Evolutionary conservation across 768 basidiomycete species (phyloP).

Genomic region (Suillus sp.): DNA sequence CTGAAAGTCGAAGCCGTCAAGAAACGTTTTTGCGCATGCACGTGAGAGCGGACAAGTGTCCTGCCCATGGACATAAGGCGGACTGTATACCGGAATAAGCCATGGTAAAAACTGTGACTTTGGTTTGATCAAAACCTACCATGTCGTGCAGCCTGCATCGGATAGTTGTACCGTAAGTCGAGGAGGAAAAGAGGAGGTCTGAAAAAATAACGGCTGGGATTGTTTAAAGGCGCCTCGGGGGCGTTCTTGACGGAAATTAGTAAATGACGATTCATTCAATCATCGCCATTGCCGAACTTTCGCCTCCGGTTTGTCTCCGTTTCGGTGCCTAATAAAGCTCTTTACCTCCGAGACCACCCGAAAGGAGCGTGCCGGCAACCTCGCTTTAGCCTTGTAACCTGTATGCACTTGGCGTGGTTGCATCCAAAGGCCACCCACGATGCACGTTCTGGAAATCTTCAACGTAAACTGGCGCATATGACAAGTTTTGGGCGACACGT

Average conservation of each 20-base stretch:
- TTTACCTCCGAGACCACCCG: background rate
- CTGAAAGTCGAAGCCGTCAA: background rate
- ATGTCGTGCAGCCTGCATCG: conserved; percentile 8
- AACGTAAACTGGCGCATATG: background rate
- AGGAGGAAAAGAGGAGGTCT: background rate
- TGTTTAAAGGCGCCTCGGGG: background rate
- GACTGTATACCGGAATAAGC: background rate
- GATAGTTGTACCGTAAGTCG: background rate
- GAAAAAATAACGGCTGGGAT: background rate
- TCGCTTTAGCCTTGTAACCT: background rate
- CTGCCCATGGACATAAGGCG: background rate
- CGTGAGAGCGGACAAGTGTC: conserved; percentile 9
- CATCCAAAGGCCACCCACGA: background rate
- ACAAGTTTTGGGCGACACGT: background rate
- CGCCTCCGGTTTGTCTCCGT: background rate
- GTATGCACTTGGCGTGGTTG: too few relatives aligned
- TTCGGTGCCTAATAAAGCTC: background rate
- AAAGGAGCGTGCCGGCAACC: background rate
- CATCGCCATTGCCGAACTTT: background rate
- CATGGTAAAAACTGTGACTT: background rate
- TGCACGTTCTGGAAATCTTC: background rate
- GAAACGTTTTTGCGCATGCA: background rate
- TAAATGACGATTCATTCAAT: background rate
- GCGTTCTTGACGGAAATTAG: background rate
- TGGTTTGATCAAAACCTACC: background rate